Base-by-base conservation (phyloP, 176 grass and related monocot genomes). In the Saccharum officinarum region DNA sequence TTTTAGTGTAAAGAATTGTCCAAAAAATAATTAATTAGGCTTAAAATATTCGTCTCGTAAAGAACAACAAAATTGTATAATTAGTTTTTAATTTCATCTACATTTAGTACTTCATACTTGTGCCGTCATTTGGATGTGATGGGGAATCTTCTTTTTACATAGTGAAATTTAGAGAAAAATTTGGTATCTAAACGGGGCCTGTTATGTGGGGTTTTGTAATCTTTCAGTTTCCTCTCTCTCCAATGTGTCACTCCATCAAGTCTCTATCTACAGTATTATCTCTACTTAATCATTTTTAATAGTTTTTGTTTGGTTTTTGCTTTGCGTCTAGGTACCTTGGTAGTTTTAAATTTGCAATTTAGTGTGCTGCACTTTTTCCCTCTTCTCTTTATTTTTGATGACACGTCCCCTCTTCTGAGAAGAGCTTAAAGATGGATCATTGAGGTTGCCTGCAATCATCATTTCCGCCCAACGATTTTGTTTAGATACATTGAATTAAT, bases 191-290 rank as follows among this genome's bases (percentile, higher is more conserved):
- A n/a, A n/a, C n/a, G n/a, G n/a, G n/a, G n/a, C n/a, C n/a, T 75
- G 28, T 75, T 42, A 0, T 45, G 69, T 52, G 65, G 33, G 75
- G 42, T 49, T 81, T 85, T 85, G 33, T 73, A 63, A 63, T 72
- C 28, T 88, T 17, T 47, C 65, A 8, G 47, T 77, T 86, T 69
- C 46, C 11, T 12, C 47, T 82, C 37, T 69, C 52, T 64, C 0
- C 75, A 54, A 44, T 76, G 46, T 78, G 45, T 67, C 47, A 76
- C 45, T 37, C 85, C 54, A 63, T 50, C 31, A 60, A 74, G 22
- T 62, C 40, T 61, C 41, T 22, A 10, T 84, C 34, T 59, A 40
- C 13, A 52, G 25, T 8, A 54, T 2, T 55, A 76, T 88, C 41
- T 82, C 23, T 67, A 62, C 34, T 22, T 0, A 82, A 82, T 68